These are phyloP conservation scores for Oryza glumipatula DNA, from an alignment of 176 grass and related monocot species.

Conservation along the genomic window DNA sequence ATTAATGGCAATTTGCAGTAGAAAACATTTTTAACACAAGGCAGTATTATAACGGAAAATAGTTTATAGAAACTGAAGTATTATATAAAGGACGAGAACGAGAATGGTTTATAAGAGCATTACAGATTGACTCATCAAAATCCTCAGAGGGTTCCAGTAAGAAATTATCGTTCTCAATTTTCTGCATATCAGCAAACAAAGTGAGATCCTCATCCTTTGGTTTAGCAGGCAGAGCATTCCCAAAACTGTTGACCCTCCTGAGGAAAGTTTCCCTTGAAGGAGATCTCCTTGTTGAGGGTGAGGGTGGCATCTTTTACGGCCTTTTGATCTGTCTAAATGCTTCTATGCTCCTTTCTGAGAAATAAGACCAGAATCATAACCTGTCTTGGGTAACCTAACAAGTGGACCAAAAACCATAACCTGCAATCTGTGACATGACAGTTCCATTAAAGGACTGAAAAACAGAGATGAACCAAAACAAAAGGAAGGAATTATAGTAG, in stretches of 20 bases:
- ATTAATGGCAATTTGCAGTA: slow-evolving; percentile 34
- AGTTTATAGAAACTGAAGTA: slow-evolving; percentile 14
- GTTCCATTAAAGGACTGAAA: slow-evolving; percentile 23
- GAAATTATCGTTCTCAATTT: slow-evolving; percentile 81
- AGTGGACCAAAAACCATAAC: slow-evolving; percentile 19
- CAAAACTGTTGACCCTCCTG: slow-evolving; percentile 71
- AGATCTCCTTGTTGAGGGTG: slow-evolving; percentile 65
- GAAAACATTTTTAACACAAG: slow-evolving; percentile 4
- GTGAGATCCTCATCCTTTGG: slow-evolving; percentile 78
- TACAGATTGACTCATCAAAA: slow-evolving; percentile 91
- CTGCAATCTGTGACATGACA: slow-evolving; percentile 39
- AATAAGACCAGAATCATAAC: slow-evolving; percentile 44
- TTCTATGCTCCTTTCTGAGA: slow-evolving; percentile 41
- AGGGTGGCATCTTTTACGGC: slow-evolving; percentile 71
- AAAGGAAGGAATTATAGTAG: slow-evolving; percentile 29
- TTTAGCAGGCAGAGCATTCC: slow-evolving; percentile 54
- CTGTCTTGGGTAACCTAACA: slow-evolving; percentile 31
- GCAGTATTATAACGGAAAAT: slow-evolving; percentile 1
- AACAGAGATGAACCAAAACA: slow-evolving; percentile 34
- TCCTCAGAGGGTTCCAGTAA: slow-evolving; percentile 77
- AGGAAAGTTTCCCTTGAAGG: slow-evolving; percentile 58
- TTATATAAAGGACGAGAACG: slow-evolving; percentile 19
- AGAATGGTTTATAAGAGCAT: slow-evolving; percentile 28
- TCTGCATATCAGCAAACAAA: slow-evolving; percentile 80
- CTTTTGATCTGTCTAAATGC: slow-evolving; percentile 33